Base-by-base conservation (phyloP, 805 yeast species). In the Ogataea populi-albae region DNA sequence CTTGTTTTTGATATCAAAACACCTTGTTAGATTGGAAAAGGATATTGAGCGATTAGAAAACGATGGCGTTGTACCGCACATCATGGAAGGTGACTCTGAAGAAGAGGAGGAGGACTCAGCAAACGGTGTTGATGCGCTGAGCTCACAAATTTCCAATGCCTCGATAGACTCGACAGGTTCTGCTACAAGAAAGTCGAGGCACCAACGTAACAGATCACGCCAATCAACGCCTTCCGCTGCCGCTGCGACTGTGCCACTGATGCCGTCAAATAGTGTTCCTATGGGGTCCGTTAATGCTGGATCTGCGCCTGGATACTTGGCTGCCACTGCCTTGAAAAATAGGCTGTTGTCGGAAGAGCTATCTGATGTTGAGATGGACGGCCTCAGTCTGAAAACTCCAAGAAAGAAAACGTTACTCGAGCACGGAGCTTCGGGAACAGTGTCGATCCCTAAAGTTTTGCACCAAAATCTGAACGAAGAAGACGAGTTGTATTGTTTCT, bases 401-500 rank as follows among this genome's bases (percentile, higher is more conserved):
- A 40, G 36, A 25, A 46, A 37, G 30, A 49, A 49, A 34, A 25
- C 37, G 17, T 20, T 43, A 9, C 35, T 49, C 20, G 55, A 50
- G 12, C 59, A 54, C 17, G 52, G 56, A 1, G 50, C 55, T 9
- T 45, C 60, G 4, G 59, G 52, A 5, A 52, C 57, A 3, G 57
- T 52, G 14, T 42, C 52, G 2, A 47, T 50, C 10, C 54, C 57
- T 6, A 43, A 46, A 33, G 43, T 32, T 14, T 44, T 45, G 8
- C 41, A 38, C 29, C 43, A 32, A 11, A 61, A 56, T 21, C 70
- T 68, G 12, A 81, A 74, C 32, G 85, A 79, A 39, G 87, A 81
- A 42, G 79, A 77, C 39, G 81, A 77, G 32, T 49, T 77, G 34
- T 91, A 91, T 59, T 91, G 98, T 60, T 84, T 85, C 64, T 91